Base-by-base conservation (phyloP, 345 rosid genomes). In the Acer saccharum region DNA sequence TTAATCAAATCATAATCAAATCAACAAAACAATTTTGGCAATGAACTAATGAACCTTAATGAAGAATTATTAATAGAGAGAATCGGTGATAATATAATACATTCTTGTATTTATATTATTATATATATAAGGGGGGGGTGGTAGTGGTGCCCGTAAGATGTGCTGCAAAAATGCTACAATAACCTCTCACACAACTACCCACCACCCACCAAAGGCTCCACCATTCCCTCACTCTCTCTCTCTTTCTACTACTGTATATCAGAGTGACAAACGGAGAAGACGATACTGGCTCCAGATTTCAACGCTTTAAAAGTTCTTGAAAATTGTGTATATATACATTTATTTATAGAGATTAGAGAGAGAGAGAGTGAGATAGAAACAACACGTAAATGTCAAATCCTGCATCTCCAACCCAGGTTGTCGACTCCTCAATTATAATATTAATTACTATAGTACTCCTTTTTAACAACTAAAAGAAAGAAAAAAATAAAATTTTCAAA, bases 181-280 rank as follows among this genome's bases (percentile, higher is more conserved):
- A 5, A 41, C 25, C 57, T 20, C 17, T 3, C 39, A 14, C 58
- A 54, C 58, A 54, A 54, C 57, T 1, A 8, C 75, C 2, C 32
- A 6, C 35, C 39, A 9, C 75, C 10, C 35, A 6, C 39, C 39
- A 20, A 32, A 35, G 74, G 82, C 72, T 68, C 76, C 78, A 60
- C 74, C 74, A 21, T 44, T 67, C 63, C 35, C 68, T 72, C 48
- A 48, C 64, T 70, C 12, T 18, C 27, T 25, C 65, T 52, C 46
- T 65, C 58, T 62, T 13, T 21, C 39, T 70, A 81, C 39, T 70
- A 81, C 90, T 88, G 91, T 87, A 84, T 84, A 82, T 82, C 87
- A 85, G 91, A 87, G 89, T 88, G 94, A 90, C 94, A 90, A 90
- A 90, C 83, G 94, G 94, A 92, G 94, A 89, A 86, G 94, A 89